Evolutionary conservation across 1,284 basidiomycete genomes (phyloP), one percentile per base, ranked within the genome.

Genomic region (Volvariella volvacea): DNA sequence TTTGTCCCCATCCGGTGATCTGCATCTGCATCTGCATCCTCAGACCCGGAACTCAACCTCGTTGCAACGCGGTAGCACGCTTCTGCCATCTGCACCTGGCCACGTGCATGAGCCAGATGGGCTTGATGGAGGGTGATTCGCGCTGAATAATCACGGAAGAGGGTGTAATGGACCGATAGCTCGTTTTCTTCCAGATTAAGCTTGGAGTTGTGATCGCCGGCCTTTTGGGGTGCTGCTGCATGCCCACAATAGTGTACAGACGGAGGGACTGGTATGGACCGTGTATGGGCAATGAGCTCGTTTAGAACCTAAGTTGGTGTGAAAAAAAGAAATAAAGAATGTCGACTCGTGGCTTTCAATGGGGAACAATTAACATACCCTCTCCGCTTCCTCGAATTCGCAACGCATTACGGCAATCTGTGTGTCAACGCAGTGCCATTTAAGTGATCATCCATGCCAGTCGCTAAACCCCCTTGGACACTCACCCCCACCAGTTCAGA

Each of bases 71-170:
- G 65, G 58, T 88, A 88, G 47, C 81, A 85, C 22, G 70, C 62
- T 34, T 67, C 51, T 14, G 85, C 85, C 2, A 75, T 68, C 9
- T 66, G 63, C 1, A 61, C 57, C 4, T 61, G 55, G 0, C 65
- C 66, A 2, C 61, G 54, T 3, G 81, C 76, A 55, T 88, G 85
- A 6, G 83, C 78, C 16, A 88, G 71, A 48, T 88, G 83, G 0
- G 78, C 84, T 48, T 85, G 74, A 47, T 82, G 74, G 3, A 88
- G 65, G 1, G 82, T 71, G 12, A 88, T 76, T 3, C 81, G 76
- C 0, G 78, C 68, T 1, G 78, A 67, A 54, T 81, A 88, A 0
- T 60, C 47, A 4, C 57, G 50, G 54, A 83, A 89, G 30, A 87
- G 60, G 9, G 60, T 57, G 46, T 73, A 59, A 28, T 28, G 12